Evolutionary conservation across 2,329 filamentous ascomycete species (phyloP).

Genomic region (Colletotrichum sp.): DNA sequence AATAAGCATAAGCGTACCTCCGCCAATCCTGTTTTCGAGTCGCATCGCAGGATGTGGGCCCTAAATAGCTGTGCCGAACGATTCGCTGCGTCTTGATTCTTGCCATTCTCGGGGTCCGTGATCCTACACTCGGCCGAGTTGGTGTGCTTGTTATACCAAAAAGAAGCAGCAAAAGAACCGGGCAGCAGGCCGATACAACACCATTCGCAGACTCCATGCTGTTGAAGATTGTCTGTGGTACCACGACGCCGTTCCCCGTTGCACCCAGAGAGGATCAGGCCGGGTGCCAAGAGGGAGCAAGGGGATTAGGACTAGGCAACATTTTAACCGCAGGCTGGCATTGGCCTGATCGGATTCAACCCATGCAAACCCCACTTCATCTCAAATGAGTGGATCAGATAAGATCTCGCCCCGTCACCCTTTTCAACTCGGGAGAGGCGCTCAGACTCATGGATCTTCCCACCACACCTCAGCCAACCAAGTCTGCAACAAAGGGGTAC

Average conservation of each 20-base stretch:
- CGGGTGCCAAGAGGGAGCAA: background rate
- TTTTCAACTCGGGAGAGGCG: background rate
- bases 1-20: background rate
- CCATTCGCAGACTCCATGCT: background rate
- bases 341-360: background rate
- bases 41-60: background rate
- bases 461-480: background rate
- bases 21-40: background rate
- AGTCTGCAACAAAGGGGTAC: background rate
- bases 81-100: background rate
- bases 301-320: background rate
- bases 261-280: background rate
- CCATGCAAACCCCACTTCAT: background rate
- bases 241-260: background rate
- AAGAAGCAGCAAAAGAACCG: background rate
- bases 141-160: background rate
- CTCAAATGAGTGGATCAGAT: background rate
- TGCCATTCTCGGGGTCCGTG: background rate
- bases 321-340: background rate
- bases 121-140: background rate
- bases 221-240: background rate
- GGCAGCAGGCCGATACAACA: background rate
- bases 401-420: slow-evolving; percentile 2
- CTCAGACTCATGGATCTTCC: background rate
- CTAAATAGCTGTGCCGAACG: background rate